Base-by-base conservation (phyloP, 768 basidiomycete species). In the Solioccasus polychromus region DNA sequence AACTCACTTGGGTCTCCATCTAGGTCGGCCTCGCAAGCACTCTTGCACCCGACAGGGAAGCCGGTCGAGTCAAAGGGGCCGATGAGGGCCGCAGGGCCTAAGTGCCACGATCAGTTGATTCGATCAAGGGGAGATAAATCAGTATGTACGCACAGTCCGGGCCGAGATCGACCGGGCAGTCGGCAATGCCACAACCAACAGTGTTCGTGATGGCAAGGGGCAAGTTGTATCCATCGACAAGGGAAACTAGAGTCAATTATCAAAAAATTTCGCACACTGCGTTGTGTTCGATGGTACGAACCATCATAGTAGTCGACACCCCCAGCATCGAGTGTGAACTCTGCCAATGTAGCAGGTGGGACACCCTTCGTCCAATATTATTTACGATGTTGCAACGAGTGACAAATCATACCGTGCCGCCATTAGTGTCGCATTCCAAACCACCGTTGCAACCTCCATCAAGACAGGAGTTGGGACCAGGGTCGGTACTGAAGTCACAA, bases 371-470 rank as follows among this genome's bases (percentile, higher is more conserved):
- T 31, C n/a, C 17, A 9, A 39, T 17, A 50, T n/a, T n/a, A n/a
- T n/a, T n/a, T n/a, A n/a, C n/a, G 7, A 28, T 43, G 17, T 42
- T 20, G 44, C 38, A 42, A 34, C 5, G 6, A 32, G 39, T 2
- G 2, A 6, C 3, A 29, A 30, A 28, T 9, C 59, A 40, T 51
- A 74, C 75, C 22, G 80, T 80, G 35, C 78, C 82, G 25, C 72
- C 74, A 30, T 58, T 55, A 10, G 69, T 50, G 54, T 76, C 77
- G 50, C 85, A 86, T 10, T 69, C 55, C 8, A 88, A 66, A 29
- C 85, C 85, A 14, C 85, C 85, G 47, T 80, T 82, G 58, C 85
- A 87, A 38, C 82, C 82, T 31, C 85, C 85, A 44, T 73, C 71
- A 17, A 79, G 51, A 52, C 85, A 88, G 12, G 80, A 79, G 51